Percentiles rank a stretch among this genome's conserved stretches.
Conservation (phyloP, 805 yeast species). For the Wickerhamomyces bisporus region DNA sequence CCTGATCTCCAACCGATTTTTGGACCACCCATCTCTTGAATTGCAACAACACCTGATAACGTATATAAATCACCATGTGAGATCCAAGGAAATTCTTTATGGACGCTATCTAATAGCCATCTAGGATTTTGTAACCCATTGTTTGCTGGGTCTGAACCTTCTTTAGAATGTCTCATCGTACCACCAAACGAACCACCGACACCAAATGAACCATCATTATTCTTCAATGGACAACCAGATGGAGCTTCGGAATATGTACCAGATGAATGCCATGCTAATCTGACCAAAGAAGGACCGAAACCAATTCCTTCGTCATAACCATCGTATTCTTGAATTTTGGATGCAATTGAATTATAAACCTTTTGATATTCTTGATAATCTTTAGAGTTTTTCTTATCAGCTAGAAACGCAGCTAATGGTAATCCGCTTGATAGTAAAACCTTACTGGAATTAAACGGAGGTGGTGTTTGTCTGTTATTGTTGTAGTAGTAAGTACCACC, state of each 20-base stretch:
- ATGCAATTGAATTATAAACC: conserved; percentile 71
- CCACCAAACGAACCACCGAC: conserved; percentile 71
- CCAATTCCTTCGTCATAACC: conserved; percentile 64
- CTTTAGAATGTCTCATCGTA: conserved; percentile 52
- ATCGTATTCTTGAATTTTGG: conserved; percentile 47
- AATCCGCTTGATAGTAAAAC: background rate
- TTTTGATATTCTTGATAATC: conserved; percentile 49
- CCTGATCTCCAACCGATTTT: conserved; percentile 81
- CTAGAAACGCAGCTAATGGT: conserved; percentile 1
- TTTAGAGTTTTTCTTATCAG: background rate
- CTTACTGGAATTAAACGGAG: background rate
- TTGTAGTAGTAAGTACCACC: conserved; percentile 1
- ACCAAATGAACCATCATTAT: conserved; percentile 6
- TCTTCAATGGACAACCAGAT: conserved; percentile 29
- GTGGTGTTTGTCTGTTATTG: background rate
- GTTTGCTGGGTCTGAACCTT: conserved; percentile 48
- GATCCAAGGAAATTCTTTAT: conserved; percentile 60
- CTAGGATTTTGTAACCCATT: conserved; percentile 47
- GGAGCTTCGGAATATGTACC: conserved; percentile 68
- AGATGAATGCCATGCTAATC: conserved; percentile 83
- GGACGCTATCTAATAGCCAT: conserved; percentile 49
- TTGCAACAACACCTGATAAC: conserved; percentile 70
- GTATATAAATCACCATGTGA: conserved; percentile 79
- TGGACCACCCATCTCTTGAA: conserved; percentile 79
- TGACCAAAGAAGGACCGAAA: conserved; percentile 70